Conservation (phyloP, 2,329 filamentous ascomycete genomes). For the Colletotrichum destructivum region DNA sequence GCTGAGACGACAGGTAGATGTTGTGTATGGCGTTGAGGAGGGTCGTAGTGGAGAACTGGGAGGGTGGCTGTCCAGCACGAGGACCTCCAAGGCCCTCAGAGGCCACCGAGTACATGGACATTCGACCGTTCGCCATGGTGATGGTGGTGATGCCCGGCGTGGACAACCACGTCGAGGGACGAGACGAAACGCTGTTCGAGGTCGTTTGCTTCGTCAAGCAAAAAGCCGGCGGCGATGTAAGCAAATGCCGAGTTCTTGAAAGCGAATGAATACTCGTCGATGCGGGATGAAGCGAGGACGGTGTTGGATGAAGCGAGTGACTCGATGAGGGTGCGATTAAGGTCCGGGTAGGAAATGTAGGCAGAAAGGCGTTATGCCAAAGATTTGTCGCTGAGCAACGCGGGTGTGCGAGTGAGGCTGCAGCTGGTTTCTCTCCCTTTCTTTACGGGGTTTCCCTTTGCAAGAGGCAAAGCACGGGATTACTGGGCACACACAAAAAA, state of each 20-base stretch:
- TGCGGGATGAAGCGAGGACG: background rate
- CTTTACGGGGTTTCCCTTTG: conserved; percentile 6
- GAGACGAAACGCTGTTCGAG: conserved; percentile 24
- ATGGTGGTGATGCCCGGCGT: conserved; percentile 51
- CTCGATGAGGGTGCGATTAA: conserved; percentile 18
- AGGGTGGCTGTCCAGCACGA: conserved; percentile 76
- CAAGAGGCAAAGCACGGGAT: conserved; percentile 7
- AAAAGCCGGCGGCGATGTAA: conserved; percentile 1
- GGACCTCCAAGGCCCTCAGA: conserved; percentile 74
- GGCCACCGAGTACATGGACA: conserved; percentile 79
- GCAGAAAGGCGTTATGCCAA: conserved; percentile 21
- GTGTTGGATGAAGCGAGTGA: conserved; percentile 15
- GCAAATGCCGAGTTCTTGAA: conserved; percentile 19
- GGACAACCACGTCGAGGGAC: conserved; percentile 56
- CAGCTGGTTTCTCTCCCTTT: conserved; percentile 32
- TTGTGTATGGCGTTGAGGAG: conserved; percentile 93
- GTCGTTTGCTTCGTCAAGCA: conserved; percentile 33
- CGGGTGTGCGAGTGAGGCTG: conserved; percentile 21
- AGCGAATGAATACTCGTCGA: conserved; percentile 21
- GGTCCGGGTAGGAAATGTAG: background rate
- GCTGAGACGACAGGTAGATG: conserved; percentile 84
- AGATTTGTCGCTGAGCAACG: conserved; percentile 40
- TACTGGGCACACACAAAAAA: conserved; percentile 28
- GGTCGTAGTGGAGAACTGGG: conserved; percentile 92
- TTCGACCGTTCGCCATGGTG: conserved; percentile 71